Conservation (phyloP, 768 basidiomycete genomes). For the Tricholoma furcatifolium region DNA sequence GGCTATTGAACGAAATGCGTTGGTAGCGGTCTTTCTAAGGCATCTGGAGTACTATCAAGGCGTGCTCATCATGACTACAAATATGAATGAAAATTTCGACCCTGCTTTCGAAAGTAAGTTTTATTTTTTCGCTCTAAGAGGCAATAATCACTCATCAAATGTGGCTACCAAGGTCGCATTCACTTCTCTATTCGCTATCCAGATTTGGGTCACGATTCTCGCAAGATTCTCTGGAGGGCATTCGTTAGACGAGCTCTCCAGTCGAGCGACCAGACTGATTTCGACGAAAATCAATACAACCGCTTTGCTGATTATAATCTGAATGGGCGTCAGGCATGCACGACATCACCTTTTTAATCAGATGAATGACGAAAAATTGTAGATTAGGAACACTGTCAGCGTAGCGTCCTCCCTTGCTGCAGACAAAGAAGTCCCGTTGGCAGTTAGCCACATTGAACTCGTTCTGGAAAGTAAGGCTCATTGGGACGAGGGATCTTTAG, state of each 20-base stretch:
- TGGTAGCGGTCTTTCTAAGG: constrained; percentile 34
- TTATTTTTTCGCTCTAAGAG: background rate
- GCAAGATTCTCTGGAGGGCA: constrained; percentile 26
- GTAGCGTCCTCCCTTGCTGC: constrained; percentile 24
- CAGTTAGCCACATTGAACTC: background rate
- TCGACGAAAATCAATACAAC: constrained; percentile 12
- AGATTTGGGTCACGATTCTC: constrained; percentile 23
- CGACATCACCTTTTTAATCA: background rate
- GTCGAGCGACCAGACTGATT: background rate
- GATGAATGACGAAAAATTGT: background rate
- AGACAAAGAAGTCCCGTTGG: constrained; percentile 11
- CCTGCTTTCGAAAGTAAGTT: constrained; percentile 29
- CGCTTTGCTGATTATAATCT: constrained; percentile 17
- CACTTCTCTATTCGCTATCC: constrained; percentile 33
- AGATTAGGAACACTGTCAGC: constrained; percentile 27
- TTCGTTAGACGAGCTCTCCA: constrained; percentile 20
- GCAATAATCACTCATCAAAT: background rate
- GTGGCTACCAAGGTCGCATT: constrained; percentile 21
- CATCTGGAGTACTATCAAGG: constrained; percentile 37
- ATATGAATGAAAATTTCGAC: constrained; percentile 27
- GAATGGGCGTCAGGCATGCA: constrained; percentile 28
- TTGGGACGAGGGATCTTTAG: background rate
- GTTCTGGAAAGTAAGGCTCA: background rate
- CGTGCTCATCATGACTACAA: constrained; percentile 35
- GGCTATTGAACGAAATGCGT: constrained; percentile 29